Evolutionary conservation across 2,329 filamentous ascomycete genomes (phyloP), one percentile per base, ranked within the genome.

Genomic region (Colletotrichum coccodes): DNA sequence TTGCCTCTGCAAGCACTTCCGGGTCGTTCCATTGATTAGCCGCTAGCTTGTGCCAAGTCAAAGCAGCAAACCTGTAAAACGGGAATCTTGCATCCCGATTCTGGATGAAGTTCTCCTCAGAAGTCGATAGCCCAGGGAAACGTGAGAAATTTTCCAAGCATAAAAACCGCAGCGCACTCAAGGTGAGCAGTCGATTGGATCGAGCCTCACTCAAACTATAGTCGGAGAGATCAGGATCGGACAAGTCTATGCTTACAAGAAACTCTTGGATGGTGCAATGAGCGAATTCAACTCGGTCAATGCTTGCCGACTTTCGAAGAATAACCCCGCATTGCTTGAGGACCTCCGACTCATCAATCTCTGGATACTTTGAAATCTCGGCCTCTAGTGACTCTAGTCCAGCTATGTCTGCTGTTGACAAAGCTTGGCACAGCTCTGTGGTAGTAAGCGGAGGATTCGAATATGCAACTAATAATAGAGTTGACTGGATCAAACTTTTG

Each of bases 391-490:
- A 12, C 21, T 54, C 47, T 16, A 46, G 14, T 2, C 47, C 40
- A 1, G 26, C 42, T 28, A 38, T 47, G 23, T 21, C 6, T 40
- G 38, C 38, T 14, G 26, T 57, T 3, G 63, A 65, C 9, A 65
- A 6, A 2, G 63, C 63, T 34, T 65, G 63, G 11, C 63, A 65
- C 9, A 65, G 18, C 14, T 65, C 63, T n/a, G 30, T n/a, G 2
- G 6, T n/a, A 2, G 23, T 42, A 3, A 65, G 63, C 1, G 57
- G 23, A 1, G 18, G 34, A 14, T 21, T 23, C 21, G 30, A 32
- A 30, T 23, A 32, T 1, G 32, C 18, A 3, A 30, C n/a, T 8
- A 65, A 8, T 0, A 44, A 6, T 1, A 65, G 8, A 11, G 57
- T 11, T 21, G n/a, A 38, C 23, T 54, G 57, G 2, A 65, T 28